Evolutionary conservation across 768 basidiomycete species (phyloP).

Genomic region (Leccinum olivaceopallidum): DNA sequence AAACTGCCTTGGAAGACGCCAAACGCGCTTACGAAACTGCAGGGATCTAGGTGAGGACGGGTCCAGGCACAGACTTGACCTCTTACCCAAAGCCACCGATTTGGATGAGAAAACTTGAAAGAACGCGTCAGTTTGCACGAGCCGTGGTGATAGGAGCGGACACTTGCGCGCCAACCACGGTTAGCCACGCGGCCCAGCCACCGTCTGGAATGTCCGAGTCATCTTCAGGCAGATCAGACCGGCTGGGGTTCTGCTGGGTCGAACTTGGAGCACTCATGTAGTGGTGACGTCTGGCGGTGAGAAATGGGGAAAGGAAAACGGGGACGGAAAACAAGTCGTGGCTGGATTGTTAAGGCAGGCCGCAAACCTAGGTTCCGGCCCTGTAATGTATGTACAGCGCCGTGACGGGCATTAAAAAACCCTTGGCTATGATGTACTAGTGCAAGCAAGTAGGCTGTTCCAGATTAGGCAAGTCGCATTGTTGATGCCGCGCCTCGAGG

Average conservation of each 20-base stretch:
- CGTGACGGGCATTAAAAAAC: not conserved
- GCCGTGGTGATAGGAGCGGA: not conserved
- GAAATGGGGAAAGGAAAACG: not conserved
- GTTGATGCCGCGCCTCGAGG: not conserved
- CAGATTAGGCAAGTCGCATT: not conserved
- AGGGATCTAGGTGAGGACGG: not conserved
- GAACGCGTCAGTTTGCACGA: not conserved
- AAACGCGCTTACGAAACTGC: slow-evolving; percentile 37
- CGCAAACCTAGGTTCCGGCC: too few species aligned
- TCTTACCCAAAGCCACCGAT: slow-evolving; percentile 39
- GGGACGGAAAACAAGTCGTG: not conserved
- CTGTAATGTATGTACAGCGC: slow-evolving; percentile 3
- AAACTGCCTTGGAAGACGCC: slow-evolving; percentile 42
- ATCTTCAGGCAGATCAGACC: not conserved
- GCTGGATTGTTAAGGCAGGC: not conserved
- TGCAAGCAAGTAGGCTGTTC: not conserved
- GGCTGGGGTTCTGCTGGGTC: not conserved
- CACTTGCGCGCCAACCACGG: slow-evolving; percentile 27
- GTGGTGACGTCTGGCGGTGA: not conserved
- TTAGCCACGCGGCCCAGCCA: slow-evolving; percentile 27
- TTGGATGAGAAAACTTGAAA: slow-evolving; percentile 36
- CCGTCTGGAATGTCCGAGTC: slow-evolving; percentile 24
- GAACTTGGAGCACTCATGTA: slow-evolving; percentile 5
- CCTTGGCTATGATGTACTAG: too few species aligned
- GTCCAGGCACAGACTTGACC: not conserved